These are phyloP conservation scores for Malus hybrid DNA, from an alignment of 331 rosid genomes.

Conservation along the genomic window DNA sequence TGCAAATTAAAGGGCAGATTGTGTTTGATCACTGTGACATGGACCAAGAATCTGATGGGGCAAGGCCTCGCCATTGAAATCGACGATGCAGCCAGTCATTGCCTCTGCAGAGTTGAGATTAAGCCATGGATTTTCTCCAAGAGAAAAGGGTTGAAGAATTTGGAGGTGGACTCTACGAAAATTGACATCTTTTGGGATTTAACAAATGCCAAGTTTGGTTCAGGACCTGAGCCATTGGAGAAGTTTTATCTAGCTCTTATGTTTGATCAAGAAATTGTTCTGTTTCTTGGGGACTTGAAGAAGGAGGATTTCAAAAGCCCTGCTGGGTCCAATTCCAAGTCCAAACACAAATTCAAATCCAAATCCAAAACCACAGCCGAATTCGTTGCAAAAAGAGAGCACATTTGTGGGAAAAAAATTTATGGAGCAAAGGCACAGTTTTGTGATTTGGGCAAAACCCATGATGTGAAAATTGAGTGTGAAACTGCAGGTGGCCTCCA, in stretches of 20 bases:
- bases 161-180: conserved; percentile 51
- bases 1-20: conserved; percentile 40
- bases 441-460: conserved; percentile 52
- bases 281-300: conserved; percentile 59
- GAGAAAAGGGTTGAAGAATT: conserved; percentile 65
- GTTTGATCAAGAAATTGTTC: conserved; percentile 42
- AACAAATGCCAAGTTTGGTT: conserved; percentile 60
- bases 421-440: conserved; percentile 60
- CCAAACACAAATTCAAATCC: not conserved
- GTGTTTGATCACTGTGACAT: conserved; percentile 59
- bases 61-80: conserved; percentile 66
- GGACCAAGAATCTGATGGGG: conserved; percentile 81
- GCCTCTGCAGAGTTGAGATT: conserved; percentile 62
- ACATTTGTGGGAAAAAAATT: conserved; percentile 60
- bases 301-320: conserved; percentile 43
- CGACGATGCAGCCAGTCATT: conserved; percentile 41
- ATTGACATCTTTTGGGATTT: conserved; percentile 64
- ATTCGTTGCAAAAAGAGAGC: conserved; percentile 62
- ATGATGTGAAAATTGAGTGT: conserved; percentile 65
- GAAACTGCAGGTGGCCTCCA: conserved; percentile 48
- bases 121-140: conserved; percentile 88
- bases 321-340: conserved; percentile 11
- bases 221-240: conserved; percentile 68
- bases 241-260: conserved; percentile 53
- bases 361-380: conserved; percentile 11